Evolutionary conservation across 2,329 filamentous ascomycete genomes (phyloP).

Genomic region (Plenodomus tracheiphilus): DNA sequence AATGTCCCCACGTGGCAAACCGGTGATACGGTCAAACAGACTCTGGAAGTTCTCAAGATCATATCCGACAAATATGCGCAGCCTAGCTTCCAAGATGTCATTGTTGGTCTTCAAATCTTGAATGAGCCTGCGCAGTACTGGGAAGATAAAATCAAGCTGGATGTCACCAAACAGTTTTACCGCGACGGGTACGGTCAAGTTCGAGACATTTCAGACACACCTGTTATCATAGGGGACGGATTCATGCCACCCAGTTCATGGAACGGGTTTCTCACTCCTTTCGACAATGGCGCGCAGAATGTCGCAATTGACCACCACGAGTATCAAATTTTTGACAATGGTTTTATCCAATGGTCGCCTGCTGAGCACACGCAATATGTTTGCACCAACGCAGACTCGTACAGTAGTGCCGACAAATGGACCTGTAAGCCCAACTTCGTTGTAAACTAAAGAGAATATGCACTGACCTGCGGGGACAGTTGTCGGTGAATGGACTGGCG

Average conservation of each 20-base stretch:
- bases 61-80: slow-evolving; percentile 63
- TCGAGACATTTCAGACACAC: slow-evolving; percentile 49
- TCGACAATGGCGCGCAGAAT: slow-evolving; percentile 55
- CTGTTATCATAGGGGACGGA: slow-evolving; percentile 63
- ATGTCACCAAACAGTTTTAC: slow-evolving; percentile 57
- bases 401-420: slow-evolving; percentile 63
- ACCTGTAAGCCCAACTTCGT: slow-evolving; percentile 34
- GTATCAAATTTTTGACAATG: slow-evolving; percentile 65
- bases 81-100: slow-evolving; percentile 58
- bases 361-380: slow-evolving; percentile 59
- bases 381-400: slow-evolving; percentile 57
- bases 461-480: slow-evolving; percentile 38
- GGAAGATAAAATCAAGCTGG: slow-evolving; percentile 51
- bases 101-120: slow-evolving; percentile 60
- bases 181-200: slow-evolving; percentile 57
- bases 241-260: slow-evolving; percentile 59
- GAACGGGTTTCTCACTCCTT: slow-evolving; percentile 63
- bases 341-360: slow-evolving; percentile 54
- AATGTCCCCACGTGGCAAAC: slow-evolving; percentile 50
- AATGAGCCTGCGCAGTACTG: slow-evolving; percentile 56
- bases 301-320: slow-evolving; percentile 70
- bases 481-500: slow-evolving; percentile 70
- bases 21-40: slow-evolving; percentile 54
- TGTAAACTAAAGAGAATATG: neutral
- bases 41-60: slow-evolving; percentile 59